Base-by-base conservation (phyloP, 1,284 basidiomycete genomes). In the Ganoderma sinense region DNA sequence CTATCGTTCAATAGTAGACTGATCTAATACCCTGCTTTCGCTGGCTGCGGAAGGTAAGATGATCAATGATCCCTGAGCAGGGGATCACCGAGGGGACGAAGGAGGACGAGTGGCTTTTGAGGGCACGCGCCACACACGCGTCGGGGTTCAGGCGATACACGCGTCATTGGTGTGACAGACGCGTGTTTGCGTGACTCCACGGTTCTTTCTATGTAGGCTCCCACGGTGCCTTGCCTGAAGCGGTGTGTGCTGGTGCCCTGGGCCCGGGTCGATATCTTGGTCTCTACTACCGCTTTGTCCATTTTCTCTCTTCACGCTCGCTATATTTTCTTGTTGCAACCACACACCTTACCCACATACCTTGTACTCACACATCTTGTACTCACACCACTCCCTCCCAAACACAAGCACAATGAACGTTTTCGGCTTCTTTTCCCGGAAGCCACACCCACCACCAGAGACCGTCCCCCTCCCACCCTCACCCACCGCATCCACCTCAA, bases 401-500 rank as follows among this genome's bases (percentile, higher is more conserved):
- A 63, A 11, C 51, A 48, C 39, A 45, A 61, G 60, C 45, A 67
- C 64, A 59, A 71, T 68, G 45, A 53, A 53, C 48, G 69, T 73
- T 51, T 73, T 73, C 65, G 66, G 72, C 33, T 73, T 73, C 65
- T 73, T 73, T 65, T 51, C 66, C 20, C 64, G 68, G 58, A 71
- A 73, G 66, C 70, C 72, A 61, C 72, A 68, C 45, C 67, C 45
- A 63, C 67, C 72, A 26, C 70, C 72, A 60, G 72, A 73, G 65
- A 65, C 62, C 16, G 70, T 73, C 64, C 68, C 72, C 26, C 72
- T 71, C 65, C 72, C 70, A 41, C 67, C 70, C 53, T 73, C 72
- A 5, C 70, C 72, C 59, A 67, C 69, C 33, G 70, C 72, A 62
- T 73, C 72, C 1, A 60, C 72, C 43, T 64, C 70, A 7, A 70